phyloP scores from a whole-genome alignment of 305 asterid species.

The Solanum hybrid region DNA sequence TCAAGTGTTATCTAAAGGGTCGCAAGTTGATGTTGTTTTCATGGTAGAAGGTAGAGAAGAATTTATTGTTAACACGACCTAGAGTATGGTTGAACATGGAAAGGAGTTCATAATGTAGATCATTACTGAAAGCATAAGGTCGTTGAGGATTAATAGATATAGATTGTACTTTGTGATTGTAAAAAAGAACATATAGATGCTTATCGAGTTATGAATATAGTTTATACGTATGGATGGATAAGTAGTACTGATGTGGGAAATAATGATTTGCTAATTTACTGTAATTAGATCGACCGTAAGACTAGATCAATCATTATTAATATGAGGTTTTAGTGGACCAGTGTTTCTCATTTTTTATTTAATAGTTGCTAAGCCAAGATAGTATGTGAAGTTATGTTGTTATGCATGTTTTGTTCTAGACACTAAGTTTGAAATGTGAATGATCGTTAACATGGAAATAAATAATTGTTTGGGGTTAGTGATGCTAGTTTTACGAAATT shows the following conservation, averaged over 20 bases:
- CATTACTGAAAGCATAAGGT: neutral
- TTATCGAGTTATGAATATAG: too few species aligned
- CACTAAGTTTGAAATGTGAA: neutral
- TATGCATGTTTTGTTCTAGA: neutral
- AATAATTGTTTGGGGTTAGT: neutral
- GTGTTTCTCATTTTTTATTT: neutral
- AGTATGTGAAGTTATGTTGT: neutral
- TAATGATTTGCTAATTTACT: too few species aligned
- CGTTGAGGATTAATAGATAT: neutral
- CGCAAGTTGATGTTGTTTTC: neutral
- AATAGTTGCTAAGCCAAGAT: neutral
- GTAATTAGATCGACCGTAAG: too few species aligned
- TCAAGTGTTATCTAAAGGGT: neutral
- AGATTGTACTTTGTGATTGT: too few species aligned
- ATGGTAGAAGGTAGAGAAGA: neutral
- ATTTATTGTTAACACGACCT: neutral
- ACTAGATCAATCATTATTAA: too few species aligned
- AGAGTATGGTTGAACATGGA: neutral
- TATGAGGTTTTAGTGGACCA: neutral
- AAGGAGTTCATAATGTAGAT: neutral
- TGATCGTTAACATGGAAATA: neutral
- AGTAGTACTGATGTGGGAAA: too few species aligned
- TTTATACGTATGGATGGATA: too few species aligned
- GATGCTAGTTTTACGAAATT: neutral
- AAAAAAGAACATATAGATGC: too few species aligned